Percentiles rank a stretch among this genome's conserved stretches.
Conservation (phyloP, 371 early-diverging fungal species). For the Syncephalastrum sp. region DNA sequence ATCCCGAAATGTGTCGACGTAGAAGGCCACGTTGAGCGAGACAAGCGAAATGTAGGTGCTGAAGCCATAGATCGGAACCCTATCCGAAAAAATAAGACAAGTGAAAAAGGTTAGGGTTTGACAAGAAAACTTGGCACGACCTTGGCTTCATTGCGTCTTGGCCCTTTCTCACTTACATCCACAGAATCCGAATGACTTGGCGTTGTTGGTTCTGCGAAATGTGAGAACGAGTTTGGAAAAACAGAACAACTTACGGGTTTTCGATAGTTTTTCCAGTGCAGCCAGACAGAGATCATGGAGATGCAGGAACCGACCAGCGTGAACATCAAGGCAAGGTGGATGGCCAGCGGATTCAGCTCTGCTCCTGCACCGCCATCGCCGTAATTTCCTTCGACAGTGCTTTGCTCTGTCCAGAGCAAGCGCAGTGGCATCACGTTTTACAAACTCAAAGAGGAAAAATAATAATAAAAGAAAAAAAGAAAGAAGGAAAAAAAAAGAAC, state of each 20-base stretch:
- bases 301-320: constrained; percentile 65
- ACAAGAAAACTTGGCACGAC: too few species aligned
- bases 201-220: constrained; percentile 75
- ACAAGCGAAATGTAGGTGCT: constrained; percentile 81
- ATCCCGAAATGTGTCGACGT: constrained; percentile 91
- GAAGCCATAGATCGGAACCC: constrained; percentile 91
- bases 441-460: constrained; percentile 3
- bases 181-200: constrained; percentile 81
- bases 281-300: constrained; percentile 73
- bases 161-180: constrained; percentile 64
- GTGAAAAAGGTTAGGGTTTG: too few species aligned
- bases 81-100: constrained; percentile 15
- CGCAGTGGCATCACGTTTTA: constrained; percentile 6
- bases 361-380: constrained; percentile 60
- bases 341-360: constrained; percentile 49
- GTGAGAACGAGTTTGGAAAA: not conserved
- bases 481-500: not conserved
- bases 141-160: too few species aligned
- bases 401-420: not conserved
- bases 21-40: constrained; percentile 76
- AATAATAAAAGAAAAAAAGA: constrained; percentile 1
- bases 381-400: constrained; percentile 19
- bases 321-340: constrained; percentile 55
- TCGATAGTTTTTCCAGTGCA: constrained; percentile 89
- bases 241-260: constrained; percentile 65